Conservation (phyloP, 1,284 basidiomycete genomes). For the Mycosarcoma mackinlayi region DNA sequence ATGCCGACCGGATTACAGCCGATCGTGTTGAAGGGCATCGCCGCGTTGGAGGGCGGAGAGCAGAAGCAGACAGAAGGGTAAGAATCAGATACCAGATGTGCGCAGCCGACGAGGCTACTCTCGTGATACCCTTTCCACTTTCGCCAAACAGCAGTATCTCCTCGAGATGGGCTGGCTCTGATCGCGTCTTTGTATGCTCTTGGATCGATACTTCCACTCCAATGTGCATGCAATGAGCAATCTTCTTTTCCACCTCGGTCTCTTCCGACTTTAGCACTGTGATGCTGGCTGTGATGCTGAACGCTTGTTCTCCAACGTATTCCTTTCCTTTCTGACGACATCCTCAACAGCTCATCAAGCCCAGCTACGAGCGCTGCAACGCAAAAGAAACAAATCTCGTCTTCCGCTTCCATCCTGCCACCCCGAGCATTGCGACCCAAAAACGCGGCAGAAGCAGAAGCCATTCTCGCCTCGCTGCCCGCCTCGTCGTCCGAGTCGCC, state of each 20-base stretch:
- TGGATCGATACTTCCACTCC: conserved; percentile 27
- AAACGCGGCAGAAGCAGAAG: conserved; percentile 48
- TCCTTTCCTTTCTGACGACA: neutral
- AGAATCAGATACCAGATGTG: conserved; percentile 6
- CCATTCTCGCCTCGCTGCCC: conserved; percentile 16
- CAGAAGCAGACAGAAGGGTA: conserved; percentile 33
- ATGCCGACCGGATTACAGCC: conserved; percentile 56
- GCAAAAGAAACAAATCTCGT: conserved; percentile 34
- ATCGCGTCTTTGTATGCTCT: too few species aligned
- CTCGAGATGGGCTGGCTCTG: too few species aligned
- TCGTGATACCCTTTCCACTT: conserved; percentile 3
- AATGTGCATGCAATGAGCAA: conserved; percentile 17
- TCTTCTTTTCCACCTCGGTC: neutral
- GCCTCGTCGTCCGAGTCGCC: conserved; percentile 1
- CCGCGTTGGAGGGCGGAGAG: conserved; percentile 35
- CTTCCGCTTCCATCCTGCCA: conserved; percentile 15
- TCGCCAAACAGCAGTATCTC: too few species aligned
- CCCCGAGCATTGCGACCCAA: conserved; percentile 33
- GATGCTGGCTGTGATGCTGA: too few species aligned
- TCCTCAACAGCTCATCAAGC: neutral
- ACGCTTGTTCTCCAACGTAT: neutral
- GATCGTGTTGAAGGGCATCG: conserved; percentile 45
- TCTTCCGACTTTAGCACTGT: too few species aligned
- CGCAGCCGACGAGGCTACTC: too few species aligned
- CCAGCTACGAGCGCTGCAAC: neutral